These are phyloP conservation scores for Alternaria burnsii DNA, from an alignment of 2,329 filamentous ascomycete species.

Conservation along the genomic window DNA sequence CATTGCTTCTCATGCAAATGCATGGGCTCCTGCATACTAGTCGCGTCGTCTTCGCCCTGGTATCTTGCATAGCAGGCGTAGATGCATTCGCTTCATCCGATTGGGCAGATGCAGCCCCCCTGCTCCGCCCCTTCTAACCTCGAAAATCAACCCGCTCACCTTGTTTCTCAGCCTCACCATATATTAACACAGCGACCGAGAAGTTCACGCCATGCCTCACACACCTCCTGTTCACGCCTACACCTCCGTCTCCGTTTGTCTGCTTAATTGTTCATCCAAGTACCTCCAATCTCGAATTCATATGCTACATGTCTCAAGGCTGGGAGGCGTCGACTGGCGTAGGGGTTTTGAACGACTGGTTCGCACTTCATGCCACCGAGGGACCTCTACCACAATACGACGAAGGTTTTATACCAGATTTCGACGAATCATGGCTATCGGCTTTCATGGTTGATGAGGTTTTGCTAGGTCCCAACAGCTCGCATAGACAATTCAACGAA, in stretches of 20 bases:
- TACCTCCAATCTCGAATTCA: not conserved
- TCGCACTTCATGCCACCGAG: not conserved
- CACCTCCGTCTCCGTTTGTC: fast-evolving
- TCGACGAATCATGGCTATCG: not conserved
- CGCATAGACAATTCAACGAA: too few relatives aligned
- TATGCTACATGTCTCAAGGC: not conserved
- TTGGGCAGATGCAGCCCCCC: not conserved
- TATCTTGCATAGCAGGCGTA: not conserved
- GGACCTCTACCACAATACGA: not conserved
- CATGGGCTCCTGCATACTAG: not conserved
- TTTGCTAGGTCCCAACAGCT: too few relatives aligned
- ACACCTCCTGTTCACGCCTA: too few relatives aligned
- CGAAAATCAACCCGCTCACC: constrained; percentile 16
- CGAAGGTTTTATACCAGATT: not conserved
- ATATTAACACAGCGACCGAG: not conserved
- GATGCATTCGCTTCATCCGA: not conserved
- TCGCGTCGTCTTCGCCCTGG: not conserved
- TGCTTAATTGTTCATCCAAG: fast-evolving
- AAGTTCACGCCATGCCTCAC: not conserved
- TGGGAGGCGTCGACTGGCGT: not conserved
- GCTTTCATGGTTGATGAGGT: too few relatives aligned
- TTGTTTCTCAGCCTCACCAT: constrained; percentile 12
- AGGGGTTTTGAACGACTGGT: not conserved
- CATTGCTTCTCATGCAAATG: not conserved
- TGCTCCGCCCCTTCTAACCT: constrained; percentile 6